These are phyloP conservation scores for Coprinellus aureogranulatus DNA, from an alignment of 768 basidiomycete species.

Conservation along the genomic window DNA sequence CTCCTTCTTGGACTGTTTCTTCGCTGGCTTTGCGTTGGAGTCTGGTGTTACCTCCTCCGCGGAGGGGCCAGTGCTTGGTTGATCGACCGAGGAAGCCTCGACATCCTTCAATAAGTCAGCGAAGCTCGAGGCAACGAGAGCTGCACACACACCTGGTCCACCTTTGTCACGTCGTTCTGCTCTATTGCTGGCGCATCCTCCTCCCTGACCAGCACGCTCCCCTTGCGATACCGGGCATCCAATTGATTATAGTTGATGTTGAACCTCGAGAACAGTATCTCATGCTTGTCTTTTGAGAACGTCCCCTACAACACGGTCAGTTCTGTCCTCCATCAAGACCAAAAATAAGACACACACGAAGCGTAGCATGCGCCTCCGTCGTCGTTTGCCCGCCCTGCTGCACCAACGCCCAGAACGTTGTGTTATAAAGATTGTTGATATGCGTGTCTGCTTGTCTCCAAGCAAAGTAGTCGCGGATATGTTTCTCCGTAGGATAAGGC, in stretches of 20 bases:
- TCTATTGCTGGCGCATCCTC: constrained; percentile 17
- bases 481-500: constrained; percentile 68
- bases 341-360: constrained; percentile 51
- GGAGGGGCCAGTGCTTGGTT: too few species aligned
- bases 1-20: constrained; percentile 18
- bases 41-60: too few species aligned
- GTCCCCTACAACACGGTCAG: constrained; percentile 61
- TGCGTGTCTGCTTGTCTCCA: constrained; percentile 98
- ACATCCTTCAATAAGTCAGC: too few species aligned
- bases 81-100: too few species aligned
- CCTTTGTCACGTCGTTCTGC: too few species aligned
- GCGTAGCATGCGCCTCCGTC: constrained; percentile 75
- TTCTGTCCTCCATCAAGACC: not conserved
- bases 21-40: constrained; percentile 12
- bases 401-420: constrained; percentile 91
- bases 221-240: constrained; percentile 73
- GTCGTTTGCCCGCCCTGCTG: constrained; percentile 77
- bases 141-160: too few species aligned
- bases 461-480: constrained; percentile 87
- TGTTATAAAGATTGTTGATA: constrained; percentile 97
- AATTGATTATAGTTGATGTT: constrained; percentile 85
- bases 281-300: constrained; percentile 84
- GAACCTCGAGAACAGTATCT: constrained; percentile 81
- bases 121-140: too few species aligned
- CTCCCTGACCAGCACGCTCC: constrained; percentile 76